Conservation (phyloP, 257 asterid species). For the Solanum chmielewskii region DNA sequence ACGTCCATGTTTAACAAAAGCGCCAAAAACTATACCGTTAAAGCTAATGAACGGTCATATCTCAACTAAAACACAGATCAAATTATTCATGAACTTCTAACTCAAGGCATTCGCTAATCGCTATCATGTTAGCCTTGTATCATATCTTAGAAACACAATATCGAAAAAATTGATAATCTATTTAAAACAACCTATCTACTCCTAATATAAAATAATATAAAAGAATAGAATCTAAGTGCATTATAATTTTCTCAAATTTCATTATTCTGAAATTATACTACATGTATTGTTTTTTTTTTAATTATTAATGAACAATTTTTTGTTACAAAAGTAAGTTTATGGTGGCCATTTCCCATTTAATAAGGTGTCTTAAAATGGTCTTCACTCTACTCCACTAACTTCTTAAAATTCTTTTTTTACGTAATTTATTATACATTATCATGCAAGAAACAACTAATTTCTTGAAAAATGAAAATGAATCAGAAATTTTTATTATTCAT, state of each 20-base stretch:
- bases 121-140: too few species aligned
- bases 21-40: not conserved
- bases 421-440: not conserved
- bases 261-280: too few species aligned
- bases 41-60: not conserved
- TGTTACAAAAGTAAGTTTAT: too few species aligned
- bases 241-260: not conserved
- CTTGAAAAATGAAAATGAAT: not conserved
- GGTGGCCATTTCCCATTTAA: not conserved
- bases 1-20: too few species aligned
- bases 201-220: too few species aligned
- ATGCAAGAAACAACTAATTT: not conserved
- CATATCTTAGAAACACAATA: not conserved
- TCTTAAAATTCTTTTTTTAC: not conserved
- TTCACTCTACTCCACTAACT: not conserved
- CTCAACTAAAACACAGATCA: too few species aligned
- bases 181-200: rapidly evolving
- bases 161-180: not conserved
- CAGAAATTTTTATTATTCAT: not conserved
- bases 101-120: not conserved
- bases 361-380: not conserved
- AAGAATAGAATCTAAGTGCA: too few species aligned
- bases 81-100: too few species aligned
- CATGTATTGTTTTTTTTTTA: too few species aligned
- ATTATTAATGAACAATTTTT: too few species aligned